Evolutionary conservation across 2,329 filamentous ascomycete species (phyloP), one percentile per base, ranked within the genome.

Genomic region (Dissoconium aciculare): DNA sequence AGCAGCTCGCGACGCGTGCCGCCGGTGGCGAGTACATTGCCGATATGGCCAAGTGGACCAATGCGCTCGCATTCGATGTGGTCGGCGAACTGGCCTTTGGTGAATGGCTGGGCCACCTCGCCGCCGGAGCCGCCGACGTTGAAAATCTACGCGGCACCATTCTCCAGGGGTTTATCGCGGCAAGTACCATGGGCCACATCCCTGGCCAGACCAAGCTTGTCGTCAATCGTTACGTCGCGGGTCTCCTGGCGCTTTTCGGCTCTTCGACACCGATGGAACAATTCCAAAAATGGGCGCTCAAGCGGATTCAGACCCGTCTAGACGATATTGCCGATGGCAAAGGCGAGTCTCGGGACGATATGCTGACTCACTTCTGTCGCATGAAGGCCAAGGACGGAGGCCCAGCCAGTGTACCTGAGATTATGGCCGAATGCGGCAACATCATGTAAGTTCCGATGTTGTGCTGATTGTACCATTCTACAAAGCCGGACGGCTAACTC

Each of bases 1-100:
- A 44, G 8, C 42, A 47, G 1, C 36, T 59, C n/a, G 14, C 12
- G 9, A 23, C n/a, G 6, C 31, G 34, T 17, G 37, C 40, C 11
- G 17, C 26, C 3, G 17, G 31, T 24, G 43, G 17, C 39, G 8
- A n/a, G n/a, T 44, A 9, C 21, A n/a, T 32, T 10, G 56, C 41
- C 21, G 33, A 42, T 23, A 38, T 45, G 35, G 26, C 30, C 11
- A 24, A 38, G 15, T 41, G 33, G 37, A 33, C 32, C 1, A 30
- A 35, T 5, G 17, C 30, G 46, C 82, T 78, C 42, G 78, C 78
- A 1, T 83, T 83, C 46, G 78, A 84, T 47, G 76, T 82, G 9
- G 81, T 82, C 37, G 76, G 77, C 4, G 31, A 26, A 11, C 34
- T 44, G 3, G 39, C 34, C 2, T 39, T 34, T 16, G 78, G 41